Evolutionary conservation across 2,329 filamentous ascomycete genomes (phyloP), one percentile per base, ranked within the genome.

Genomic region (Parastagonospora nodorum): DNA sequence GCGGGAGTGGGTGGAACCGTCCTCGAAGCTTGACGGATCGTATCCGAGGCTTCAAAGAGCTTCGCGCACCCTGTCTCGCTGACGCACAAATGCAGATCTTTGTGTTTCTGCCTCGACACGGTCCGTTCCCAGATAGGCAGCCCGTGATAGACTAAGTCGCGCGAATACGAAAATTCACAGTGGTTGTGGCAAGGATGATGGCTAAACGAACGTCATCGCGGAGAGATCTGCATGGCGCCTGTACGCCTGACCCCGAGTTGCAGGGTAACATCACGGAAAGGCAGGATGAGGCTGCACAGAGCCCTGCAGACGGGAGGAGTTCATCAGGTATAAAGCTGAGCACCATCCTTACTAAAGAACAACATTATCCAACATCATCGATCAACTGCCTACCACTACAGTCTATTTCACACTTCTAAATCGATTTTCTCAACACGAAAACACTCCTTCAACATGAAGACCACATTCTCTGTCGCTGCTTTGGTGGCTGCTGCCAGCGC

Each of bases 361-460:
- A 42, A 7, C 37, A 48, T 39, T 43, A 53, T 46, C 24, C 24
- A 45, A 29, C 37, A 19, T 10, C 10, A 45, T 41, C 29, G 31
- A 15, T 42, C 35, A 45, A 29, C 14, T 27, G 27, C 31, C 19
- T 16, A 11, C 29, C 38, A 28, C 38, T 49, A 41, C 32, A 16
- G 5, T 15, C 16, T 16, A 32, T 8, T 10, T 24, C 19, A 24
- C 19, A 24, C 19, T 24, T 24, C 19, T 24, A 3, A 24, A 24
- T 24, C 19, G 19, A 24, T 24, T 24, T 24, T 24, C 3, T 5
- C 19, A 24, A 24, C 19, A 24, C 19, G 3, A 24, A 24, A 15
- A 7, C 14, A 4, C 15, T 6, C 15, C 41, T 28, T n/a, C 46
- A 52, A 12, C 14, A 66, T 67, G 68, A 69, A 68, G 48, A 42